Conservation (phyloP, 208 protist species). For the Angomonas deanei region DNA sequence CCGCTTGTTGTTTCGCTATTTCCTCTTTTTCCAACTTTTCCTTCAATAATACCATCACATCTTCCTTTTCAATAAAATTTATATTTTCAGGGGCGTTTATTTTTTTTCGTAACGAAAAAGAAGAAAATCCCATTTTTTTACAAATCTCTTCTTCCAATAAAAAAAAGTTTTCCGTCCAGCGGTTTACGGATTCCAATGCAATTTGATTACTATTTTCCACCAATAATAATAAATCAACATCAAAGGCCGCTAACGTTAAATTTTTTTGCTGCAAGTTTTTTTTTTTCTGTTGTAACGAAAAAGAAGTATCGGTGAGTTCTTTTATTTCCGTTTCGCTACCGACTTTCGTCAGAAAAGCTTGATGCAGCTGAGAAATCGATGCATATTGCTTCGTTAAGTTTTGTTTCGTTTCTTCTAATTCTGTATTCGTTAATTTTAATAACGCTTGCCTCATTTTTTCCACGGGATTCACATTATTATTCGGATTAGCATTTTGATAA, state of each 20-base stretch:
- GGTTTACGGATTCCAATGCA: slow-evolving; percentile 57
- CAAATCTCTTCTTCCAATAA: slow-evolving; percentile 53
- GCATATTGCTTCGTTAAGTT: not conserved
- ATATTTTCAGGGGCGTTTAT: slow-evolving; percentile 42
- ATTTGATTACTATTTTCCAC: slow-evolving; percentile 19
- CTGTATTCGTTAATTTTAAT: too few relatives aligned
- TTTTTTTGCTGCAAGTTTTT: not conserved
- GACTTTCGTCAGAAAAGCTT: not conserved
- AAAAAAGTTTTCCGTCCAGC: slow-evolving; percentile 82
- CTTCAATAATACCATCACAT: not conserved
- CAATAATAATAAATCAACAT: slow-evolving; percentile 19
- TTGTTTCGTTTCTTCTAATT: too few relatives aligned
- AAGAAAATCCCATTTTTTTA: slow-evolving; percentile 18
- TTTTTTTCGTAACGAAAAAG: slow-evolving; percentile 30
- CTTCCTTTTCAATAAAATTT: slow-evolving; percentile 38
- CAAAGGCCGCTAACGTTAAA: slow-evolving; percentile 11
- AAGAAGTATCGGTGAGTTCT: not conserved
- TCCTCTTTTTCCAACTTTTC: not conserved
- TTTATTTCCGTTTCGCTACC: not conserved
- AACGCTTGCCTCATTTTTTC: too few relatives aligned
- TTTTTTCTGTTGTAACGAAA: not conserved
- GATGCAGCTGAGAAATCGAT: slow-evolving; percentile 1
- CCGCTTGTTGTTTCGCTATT: not conserved
- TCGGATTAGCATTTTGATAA: too few relatives aligned
- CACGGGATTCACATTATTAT: too few relatives aligned